Conservation (phyloP, 176 grass and related monocot genomes). For the Miscanthus lutarioriparius region DNA sequence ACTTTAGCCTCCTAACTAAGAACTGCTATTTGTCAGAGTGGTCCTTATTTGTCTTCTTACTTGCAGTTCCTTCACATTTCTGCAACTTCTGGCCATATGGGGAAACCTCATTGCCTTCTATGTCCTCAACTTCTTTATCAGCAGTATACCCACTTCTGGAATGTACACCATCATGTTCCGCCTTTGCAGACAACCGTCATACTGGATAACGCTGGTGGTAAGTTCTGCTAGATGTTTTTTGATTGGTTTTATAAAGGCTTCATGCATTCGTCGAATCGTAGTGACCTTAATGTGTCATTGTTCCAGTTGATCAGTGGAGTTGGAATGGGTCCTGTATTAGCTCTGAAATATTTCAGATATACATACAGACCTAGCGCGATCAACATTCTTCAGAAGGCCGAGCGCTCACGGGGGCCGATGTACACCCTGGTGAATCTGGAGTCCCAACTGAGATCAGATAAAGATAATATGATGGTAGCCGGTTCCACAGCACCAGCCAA, state of each 20-base stretch:
- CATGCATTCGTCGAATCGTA: background rate
- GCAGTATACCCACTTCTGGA: slow-evolving; percentile 70
- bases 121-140: slow-evolving; percentile 77
- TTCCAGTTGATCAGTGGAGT: slow-evolving; percentile 81
- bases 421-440: slow-evolving; percentile 76
- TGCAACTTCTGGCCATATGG: slow-evolving; percentile 91
- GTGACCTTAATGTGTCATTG: background rate
- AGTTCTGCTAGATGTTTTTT: slow-evolving; percentile 31
- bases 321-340: slow-evolving; percentile 90
- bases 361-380: slow-evolving; percentile 83
- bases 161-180: slow-evolving; percentile 94
- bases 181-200: slow-evolving; percentile 71
- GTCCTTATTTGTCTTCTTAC: slow-evolving; percentile 23
- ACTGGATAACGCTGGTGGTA: slow-evolving; percentile 93
- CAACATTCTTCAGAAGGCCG: slow-evolving; percentile 88
- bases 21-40: slow-evolving; percentile 9
- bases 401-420: slow-evolving; percentile 71
- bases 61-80: slow-evolving; percentile 80
- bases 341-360: slow-evolving; percentile 94
- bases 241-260: background rate
- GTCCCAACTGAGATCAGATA: slow-evolving; percentile 69
- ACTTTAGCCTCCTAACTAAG: slow-evolving; percentile 13
- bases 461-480: slow-evolving; percentile 44
- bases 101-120: slow-evolving; percentile 90
- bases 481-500: slow-evolving; percentile 48